Evolutionary conservation across 768 basidiomycete species (phyloP).

Genomic region (Trametopsis cervina): DNA sequence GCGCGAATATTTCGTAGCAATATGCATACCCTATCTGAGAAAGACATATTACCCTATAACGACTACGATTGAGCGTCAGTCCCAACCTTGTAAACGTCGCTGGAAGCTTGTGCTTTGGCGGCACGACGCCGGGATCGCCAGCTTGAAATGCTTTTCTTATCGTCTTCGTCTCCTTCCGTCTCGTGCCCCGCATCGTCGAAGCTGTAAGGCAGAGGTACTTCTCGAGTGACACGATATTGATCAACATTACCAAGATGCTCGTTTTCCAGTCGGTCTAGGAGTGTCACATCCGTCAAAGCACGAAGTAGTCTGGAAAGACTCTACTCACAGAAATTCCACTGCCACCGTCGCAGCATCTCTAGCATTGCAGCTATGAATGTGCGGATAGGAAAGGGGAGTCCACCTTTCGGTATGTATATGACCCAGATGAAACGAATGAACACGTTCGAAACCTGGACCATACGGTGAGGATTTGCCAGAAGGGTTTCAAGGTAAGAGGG

Average conservation of each 20-base stretch:
- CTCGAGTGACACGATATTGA: slow-evolving; percentile 83
- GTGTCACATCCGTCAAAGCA: too few relatives aligned
- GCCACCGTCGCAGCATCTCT: slow-evolving; percentile 75
- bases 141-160: slow-evolving; percentile 13
- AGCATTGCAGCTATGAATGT: slow-evolving; percentile 62
- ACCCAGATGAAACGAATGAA: slow-evolving; percentile 80
- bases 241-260: slow-evolving; percentile 92
- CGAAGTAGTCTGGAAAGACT: not conserved
- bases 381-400: slow-evolving; percentile 44
- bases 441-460: slow-evolving; percentile 62
- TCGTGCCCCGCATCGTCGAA: slow-evolving; percentile 39
- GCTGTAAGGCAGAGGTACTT: slow-evolving; percentile 77
- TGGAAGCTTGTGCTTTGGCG: not conserved
- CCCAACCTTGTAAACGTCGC: not conserved
- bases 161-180: slow-evolving; percentile 26
- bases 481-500: too few relatives aligned
- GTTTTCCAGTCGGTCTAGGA: slow-evolving; percentile 80
- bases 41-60: too few relatives aligned
- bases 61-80: not conserved
- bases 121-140: slow-evolving; percentile 9
- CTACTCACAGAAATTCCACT: slow-evolving; percentile 87
- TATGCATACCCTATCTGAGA: too few relatives aligned
- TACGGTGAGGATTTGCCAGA: too few relatives aligned
- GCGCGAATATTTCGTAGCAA: too few relatives aligned
- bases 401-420: slow-evolving; percentile 55